phyloP scores from a whole-genome alignment of 495 filamentous ascomycete species.

The Penicillium roqueforti region DNA sequence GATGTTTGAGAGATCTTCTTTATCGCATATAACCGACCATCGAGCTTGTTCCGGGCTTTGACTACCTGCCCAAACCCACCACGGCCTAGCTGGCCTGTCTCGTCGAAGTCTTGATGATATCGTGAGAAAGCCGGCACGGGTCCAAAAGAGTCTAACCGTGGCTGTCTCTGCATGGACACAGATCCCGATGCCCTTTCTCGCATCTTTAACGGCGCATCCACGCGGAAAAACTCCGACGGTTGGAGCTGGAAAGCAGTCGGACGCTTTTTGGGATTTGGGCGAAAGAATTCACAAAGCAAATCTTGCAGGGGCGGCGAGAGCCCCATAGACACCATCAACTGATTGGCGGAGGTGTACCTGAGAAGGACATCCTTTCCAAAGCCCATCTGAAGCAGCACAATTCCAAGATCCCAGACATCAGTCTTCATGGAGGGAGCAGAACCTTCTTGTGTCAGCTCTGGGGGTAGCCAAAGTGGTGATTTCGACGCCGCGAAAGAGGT shows the following conservation, averaged over 20 bases:
- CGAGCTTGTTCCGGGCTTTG: constrained; percentile 87
- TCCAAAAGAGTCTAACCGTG: constrained; percentile 46
- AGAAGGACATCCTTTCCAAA: constrained; percentile 74
- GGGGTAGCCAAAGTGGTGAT: constrained; percentile 78
- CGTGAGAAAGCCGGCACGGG: constrained; percentile 53
- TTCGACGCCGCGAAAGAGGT: constrained; percentile 56
- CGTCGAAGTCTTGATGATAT: constrained; percentile 84
- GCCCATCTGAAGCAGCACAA: constrained; percentile 89
- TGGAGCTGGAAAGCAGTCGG: constrained; percentile 85
- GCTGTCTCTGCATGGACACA: constrained; percentile 36
- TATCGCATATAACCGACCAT: constrained; percentile 88
- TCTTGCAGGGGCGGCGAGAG: constrained; percentile 74
- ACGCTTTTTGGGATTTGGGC: constrained; percentile 73
- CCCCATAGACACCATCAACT: constrained; percentile 57
- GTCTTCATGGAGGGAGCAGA: constrained; percentile 68
- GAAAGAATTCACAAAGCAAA: constrained; percentile 77
- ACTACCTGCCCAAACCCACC: constrained; percentile 98
- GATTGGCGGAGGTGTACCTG: constrained; percentile 72
- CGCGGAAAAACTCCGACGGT: constrained; percentile 79
- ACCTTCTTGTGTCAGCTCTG: constrained; percentile 64
- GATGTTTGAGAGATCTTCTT: constrained; percentile 91
- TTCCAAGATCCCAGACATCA: constrained; percentile 91
- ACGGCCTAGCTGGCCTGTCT: constrained; percentile 82
- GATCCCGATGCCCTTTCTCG: constrained; percentile 37
- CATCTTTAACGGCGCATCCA: constrained; percentile 46